Conservation (phyloP, 371 early-diverging fungal species). For the Mucor lusitanicus region DNA sequence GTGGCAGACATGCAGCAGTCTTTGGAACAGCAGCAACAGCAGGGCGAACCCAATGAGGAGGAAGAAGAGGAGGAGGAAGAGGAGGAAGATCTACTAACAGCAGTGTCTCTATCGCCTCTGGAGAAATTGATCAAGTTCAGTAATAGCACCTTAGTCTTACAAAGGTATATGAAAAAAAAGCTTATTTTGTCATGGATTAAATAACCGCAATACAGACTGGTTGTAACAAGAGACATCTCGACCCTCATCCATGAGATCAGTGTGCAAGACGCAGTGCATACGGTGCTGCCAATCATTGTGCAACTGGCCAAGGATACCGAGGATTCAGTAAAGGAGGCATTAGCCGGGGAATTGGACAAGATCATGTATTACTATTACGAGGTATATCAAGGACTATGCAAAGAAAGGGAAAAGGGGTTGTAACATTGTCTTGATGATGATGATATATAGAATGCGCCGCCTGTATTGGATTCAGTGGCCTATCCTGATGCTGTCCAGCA, state of each 20-base stretch:
- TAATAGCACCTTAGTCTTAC: conserved; percentile 29
- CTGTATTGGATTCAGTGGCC: background rate
- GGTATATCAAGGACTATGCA: conserved; percentile 12
- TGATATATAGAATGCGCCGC: conserved; percentile 10
- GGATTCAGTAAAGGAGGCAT: conserved; percentile 35
- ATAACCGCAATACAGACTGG: conserved; percentile 8
- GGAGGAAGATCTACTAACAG: conserved; percentile 18
- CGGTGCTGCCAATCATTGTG: conserved; percentile 35
- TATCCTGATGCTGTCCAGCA: conserved; percentile 8
- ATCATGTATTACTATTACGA: conserved; percentile 38
- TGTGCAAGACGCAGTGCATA: conserved; percentile 30
- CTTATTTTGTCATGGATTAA: background rate
- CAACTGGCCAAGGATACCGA: conserved; percentile 39
- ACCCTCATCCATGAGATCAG: conserved; percentile 23
- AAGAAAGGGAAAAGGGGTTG: too few species aligned
- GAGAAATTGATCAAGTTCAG: conserved; percentile 27
- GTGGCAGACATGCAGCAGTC: background rate
- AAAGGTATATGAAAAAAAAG: conserved; percentile 19
- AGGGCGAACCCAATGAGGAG: background rate
- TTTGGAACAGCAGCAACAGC: background rate
- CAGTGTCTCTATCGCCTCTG: conserved; percentile 23
- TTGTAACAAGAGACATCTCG: conserved; percentile 15
- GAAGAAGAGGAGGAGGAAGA: conserved; percentile 18
- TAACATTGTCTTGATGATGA: too few species aligned
- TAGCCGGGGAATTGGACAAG: conserved; percentile 36